phyloP scores from a whole-genome alignment of 352 stramenopile species.

The Globisporangium parvum region DNA sequence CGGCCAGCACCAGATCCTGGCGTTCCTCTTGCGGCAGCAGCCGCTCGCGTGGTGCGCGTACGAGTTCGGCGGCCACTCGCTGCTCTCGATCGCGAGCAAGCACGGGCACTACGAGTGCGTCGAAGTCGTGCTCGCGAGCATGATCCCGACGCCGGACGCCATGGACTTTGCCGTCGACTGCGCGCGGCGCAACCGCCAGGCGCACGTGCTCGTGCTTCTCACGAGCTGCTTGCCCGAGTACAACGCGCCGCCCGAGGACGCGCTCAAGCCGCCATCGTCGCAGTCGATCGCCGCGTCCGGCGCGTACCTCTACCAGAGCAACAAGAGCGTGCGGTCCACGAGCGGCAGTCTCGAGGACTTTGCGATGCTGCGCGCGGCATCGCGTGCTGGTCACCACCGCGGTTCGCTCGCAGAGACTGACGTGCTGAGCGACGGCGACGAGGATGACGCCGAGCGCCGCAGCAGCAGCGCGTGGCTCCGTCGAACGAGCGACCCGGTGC shows the following conservation, averaged over 20 bases:
- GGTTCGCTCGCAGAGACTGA: constrained; percentile 32
- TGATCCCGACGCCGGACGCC: constrained; percentile 17
- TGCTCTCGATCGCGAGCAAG: constrained; percentile 55
- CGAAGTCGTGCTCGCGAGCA: constrained; percentile 33
- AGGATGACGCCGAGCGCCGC: constrained; percentile 12
- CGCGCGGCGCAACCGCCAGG: constrained; percentile 45
- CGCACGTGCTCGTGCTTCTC: constrained; percentile 63
- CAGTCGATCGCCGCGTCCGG: background rate
- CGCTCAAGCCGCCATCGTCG: constrained; percentile 11
- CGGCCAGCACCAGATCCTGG: constrained; percentile 45
- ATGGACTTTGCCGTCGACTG: constrained; percentile 49
- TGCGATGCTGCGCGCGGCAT: constrained; percentile 2
- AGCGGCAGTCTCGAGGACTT: background rate
- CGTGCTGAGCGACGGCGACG: constrained; percentile 16
- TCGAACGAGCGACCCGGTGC: constrained; percentile 11
- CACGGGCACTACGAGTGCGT: constrained; percentile 74
- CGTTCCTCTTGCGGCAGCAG: constrained; percentile 34
- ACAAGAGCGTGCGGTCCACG: constrained; percentile 1
- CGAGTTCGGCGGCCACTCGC: constrained; percentile 52
- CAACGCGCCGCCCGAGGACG: constrained; percentile 18
- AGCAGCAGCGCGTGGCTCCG: constrained; percentile 21
- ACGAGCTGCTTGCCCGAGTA: constrained; percentile 64
- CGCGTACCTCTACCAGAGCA: background rate
- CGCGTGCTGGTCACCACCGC: constrained; percentile 12
- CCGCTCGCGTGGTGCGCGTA: constrained; percentile 28